Evolutionary conservation across 352 stramenopile species (phyloP).

Genomic region (Globisporangium nodosum): DNA sequence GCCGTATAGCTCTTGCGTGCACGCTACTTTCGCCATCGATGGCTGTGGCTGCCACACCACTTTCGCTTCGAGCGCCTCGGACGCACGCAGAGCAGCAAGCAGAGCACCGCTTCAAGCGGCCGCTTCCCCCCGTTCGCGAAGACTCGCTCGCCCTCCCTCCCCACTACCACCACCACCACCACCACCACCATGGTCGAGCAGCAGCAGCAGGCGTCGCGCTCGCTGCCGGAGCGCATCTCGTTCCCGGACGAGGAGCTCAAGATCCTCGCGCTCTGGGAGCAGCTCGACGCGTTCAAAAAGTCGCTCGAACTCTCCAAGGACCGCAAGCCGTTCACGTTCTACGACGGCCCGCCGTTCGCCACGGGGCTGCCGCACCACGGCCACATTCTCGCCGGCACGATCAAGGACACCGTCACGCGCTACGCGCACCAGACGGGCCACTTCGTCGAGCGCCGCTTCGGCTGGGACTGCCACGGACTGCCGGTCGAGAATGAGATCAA

Average conservation of each 20-base stretch:
- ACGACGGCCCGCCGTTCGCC: constrained; percentile 99
- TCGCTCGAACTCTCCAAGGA: constrained; percentile 91
- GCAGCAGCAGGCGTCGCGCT: constrained; percentile 36
- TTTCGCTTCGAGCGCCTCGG: neutral
- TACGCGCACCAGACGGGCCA: constrained; percentile 98
- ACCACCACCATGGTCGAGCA: constrained; percentile 8
- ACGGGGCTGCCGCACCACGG: constrained; percentile 98
- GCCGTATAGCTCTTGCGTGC: neutral
- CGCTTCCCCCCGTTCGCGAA: neutral
- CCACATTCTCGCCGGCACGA: constrained; percentile 97
- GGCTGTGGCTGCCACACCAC: neutral
- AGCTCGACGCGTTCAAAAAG: constrained; percentile 89
- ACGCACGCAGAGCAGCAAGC: neutral
- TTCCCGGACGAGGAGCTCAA: constrained; percentile 82
- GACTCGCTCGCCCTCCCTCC: neutral
- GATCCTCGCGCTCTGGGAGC: constrained; percentile 74
- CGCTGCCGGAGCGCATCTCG: constrained; percentile 82
- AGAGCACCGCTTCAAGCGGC: neutral
- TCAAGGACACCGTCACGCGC: constrained; percentile 99
- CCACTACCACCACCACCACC: neutral
- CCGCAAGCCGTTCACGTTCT: constrained; percentile 97
- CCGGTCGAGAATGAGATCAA: constrained; percentile 99
- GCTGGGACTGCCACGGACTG: constrained; percentile 99
- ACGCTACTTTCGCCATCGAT: neutral
- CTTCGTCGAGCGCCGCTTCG: constrained; percentile 95